Evolutionary conservation across 2,329 filamentous ascomycete genomes (phyloP).

Genomic region (Parasarocladium wereldwijsianum): DNA sequence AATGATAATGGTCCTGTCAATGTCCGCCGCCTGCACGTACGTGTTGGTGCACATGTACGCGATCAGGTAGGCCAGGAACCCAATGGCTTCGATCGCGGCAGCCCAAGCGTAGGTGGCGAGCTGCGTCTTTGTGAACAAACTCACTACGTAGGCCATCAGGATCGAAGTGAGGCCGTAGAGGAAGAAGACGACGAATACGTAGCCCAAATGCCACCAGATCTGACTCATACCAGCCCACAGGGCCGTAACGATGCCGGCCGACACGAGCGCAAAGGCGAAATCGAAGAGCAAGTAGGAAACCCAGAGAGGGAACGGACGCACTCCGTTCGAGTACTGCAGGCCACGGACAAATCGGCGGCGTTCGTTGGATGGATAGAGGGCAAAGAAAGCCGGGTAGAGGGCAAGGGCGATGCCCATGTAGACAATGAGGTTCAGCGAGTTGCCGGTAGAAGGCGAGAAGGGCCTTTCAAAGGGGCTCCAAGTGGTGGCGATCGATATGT

Average conservation of each 20-base stretch:
- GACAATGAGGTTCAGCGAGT: conserved; percentile 63
- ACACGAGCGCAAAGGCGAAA: conserved; percentile 53
- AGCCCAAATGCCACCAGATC: conserved; percentile 66
- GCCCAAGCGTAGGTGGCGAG: conserved; percentile 74
- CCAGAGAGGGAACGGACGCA: conserved; percentile 72
- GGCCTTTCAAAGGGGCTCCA: conserved; percentile 66
- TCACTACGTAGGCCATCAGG: conserved; percentile 66
- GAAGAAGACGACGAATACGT: conserved; percentile 67
- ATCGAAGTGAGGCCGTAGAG: conserved; percentile 70
- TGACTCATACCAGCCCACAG: conserved; percentile 52
- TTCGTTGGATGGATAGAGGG: conserved; percentile 79
- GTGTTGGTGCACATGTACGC: conserved; percentile 59
- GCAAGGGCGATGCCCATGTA: conserved; percentile 71
- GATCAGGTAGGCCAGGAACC: conserved; percentile 59
- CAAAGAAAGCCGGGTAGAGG: conserved; percentile 74
- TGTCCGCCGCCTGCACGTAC: conserved; percentile 45
- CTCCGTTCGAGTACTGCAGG: conserved; percentile 84
- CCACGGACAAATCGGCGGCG: conserved; percentile 65
- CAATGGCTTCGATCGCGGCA: conserved; percentile 58
- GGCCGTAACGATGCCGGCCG: conserved; percentile 49
- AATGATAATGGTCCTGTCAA: conserved; percentile 52
- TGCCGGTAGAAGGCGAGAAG: conserved; percentile 51
- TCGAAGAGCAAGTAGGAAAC: conserved; percentile 71
- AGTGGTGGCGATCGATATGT: conserved; percentile 53
- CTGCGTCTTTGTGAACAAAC: conserved; percentile 64